Evolutionary conservation across 2,329 filamentous ascomycete species (phyloP).

Genomic region (Neofusicoccum laricinum): DNA sequence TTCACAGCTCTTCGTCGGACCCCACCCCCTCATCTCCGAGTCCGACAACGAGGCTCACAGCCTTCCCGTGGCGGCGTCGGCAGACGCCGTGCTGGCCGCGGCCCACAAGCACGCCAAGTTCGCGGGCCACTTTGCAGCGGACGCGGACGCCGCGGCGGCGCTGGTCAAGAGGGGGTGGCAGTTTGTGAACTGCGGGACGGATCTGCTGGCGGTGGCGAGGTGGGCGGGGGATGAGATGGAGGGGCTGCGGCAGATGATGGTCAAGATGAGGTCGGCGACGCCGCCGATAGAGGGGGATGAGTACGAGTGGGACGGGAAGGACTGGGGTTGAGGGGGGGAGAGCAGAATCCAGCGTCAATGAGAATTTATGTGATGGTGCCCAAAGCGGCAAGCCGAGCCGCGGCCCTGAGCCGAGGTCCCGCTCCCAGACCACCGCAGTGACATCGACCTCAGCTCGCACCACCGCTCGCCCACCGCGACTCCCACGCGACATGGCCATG

Average conservation of each 20-base stretch:
- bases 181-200: constrained; percentile 5
- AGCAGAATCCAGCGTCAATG: too few species aligned
- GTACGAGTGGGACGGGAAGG: constrained; percentile 5
- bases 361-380: too few species aligned
- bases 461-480: background rate
- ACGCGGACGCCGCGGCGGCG: background rate
- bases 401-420: constrained; percentile 1
- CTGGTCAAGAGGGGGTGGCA: background rate
- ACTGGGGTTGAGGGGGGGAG: background rate
- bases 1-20: constrained; percentile 1
- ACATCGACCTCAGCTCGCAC: background rate
- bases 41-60: background rate
- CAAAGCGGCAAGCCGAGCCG: background rate
- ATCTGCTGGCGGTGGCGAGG: background rate
- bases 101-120: constrained; percentile 3
- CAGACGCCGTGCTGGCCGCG: background rate
- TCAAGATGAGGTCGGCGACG: background rate
- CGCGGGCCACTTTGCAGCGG: background rate
- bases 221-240: background rate
- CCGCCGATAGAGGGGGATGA: background rate
- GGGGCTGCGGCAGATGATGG: background rate
- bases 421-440: background rate
- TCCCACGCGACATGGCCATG: constrained; percentile 2
- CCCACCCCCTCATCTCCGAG: background rate
- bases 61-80: background rate